Percentiles rank a stretch among this genome's conserved stretches.
Evolutionary conservation across 2,329 filamentous ascomycete species (phyloP).

Genomic region (Verticillium albo-atrum): DNA sequence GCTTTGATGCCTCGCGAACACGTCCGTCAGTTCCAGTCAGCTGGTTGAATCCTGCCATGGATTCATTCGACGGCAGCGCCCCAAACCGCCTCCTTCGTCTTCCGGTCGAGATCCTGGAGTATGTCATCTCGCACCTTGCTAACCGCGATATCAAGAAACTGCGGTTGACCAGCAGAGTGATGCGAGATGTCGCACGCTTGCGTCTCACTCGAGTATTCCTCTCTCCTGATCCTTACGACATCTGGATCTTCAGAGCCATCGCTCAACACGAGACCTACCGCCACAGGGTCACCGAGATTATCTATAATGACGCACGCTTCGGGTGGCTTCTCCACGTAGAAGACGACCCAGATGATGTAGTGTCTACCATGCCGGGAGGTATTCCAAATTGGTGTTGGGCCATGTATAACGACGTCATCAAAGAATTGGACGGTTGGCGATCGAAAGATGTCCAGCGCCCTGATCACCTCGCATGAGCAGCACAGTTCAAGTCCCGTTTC

Average conservation of each 20-base stretch:
- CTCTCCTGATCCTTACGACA: constrained; percentile 11
- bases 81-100: too few relatives aligned
- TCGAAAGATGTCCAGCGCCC: not conserved
- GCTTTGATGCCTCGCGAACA: too few relatives aligned
- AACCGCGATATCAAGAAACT: constrained; percentile 2
- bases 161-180: not conserved
- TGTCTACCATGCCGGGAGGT: too few relatives aligned
- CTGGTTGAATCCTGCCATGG: too few relatives aligned
- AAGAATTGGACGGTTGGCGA: too few relatives aligned
- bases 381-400: too few relatives aligned
- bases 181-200: not conserved
- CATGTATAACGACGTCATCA: not conserved
- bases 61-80: too few relatives aligned
- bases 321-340: not conserved
- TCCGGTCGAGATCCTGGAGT: too few relatives aligned
- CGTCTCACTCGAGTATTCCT: constrained; percentile 13
- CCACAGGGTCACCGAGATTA: not conserved
- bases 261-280: constrained; percentile 23
- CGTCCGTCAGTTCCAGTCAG: too few relatives aligned
- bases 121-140: not conserved
- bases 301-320: not conserved
- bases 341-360: not conserved
- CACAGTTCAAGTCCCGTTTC: not conserved
- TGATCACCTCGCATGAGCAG: not conserved
- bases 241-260: constrained; percentile 21